These are phyloP conservation scores for Straminergon stramineum DNA, from an alignment of 225 moss, liverwort and hornwort genomes.

Conservation along the genomic window DNA sequence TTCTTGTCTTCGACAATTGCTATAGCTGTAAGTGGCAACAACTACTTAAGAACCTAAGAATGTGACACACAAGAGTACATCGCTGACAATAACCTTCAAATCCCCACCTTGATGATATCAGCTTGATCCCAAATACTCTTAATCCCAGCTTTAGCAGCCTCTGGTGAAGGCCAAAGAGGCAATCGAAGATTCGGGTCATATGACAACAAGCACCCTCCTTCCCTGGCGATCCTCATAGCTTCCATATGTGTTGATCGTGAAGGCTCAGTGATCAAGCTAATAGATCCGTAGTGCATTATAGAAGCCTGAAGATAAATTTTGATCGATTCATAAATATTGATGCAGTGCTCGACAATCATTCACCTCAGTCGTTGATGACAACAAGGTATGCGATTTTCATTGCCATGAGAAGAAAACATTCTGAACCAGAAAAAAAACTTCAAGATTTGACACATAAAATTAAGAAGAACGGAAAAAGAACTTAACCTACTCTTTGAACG, in stretches of 20 bases:
- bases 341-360: neutral
- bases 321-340: neutral
- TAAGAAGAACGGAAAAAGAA: neutral
- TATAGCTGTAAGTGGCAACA: neutral
- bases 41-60: neutral
- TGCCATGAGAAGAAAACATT: neutral
- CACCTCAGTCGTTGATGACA: neutral
- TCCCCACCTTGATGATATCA: constrained; percentile 43
- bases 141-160: constrained; percentile 72
- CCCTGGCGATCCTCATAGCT: constrained; percentile 72
- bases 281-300: constrained; percentile 86
- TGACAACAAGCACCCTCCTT: constrained; percentile 68
- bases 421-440: neutral
- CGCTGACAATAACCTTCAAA: neutral
- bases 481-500: neutral
- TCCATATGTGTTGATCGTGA: constrained; percentile 85
- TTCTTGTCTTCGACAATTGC: neutral
- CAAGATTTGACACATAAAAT: neutral
- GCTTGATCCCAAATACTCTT: constrained; percentile 93
- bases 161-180: constrained; percentile 74
- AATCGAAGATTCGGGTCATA: constrained; percentile 87
- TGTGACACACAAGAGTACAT: neutral
- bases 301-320: constrained; percentile 47
- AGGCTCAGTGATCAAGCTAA: constrained; percentile 90
- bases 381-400: neutral